phyloP scores from a whole-genome alignment of 148 eudicot species.

The Beta vulgaris region DNA sequence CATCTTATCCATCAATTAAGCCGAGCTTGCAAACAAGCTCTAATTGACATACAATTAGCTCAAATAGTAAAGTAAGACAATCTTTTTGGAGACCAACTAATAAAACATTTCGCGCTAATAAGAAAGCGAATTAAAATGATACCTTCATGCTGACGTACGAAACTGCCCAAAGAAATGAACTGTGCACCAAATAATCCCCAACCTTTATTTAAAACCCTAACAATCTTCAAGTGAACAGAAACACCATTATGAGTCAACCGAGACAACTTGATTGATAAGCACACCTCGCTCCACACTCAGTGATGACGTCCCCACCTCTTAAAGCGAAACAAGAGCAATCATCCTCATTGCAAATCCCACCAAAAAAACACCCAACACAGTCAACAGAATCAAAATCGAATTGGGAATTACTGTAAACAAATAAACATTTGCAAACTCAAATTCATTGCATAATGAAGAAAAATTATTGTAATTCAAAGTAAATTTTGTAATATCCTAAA shows the following conservation, averaged over 20 bases:
- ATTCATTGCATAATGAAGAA: too few relatives aligned
- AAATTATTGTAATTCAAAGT: too few relatives aligned
- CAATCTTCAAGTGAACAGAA: conserved; percentile 46
- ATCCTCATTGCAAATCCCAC: conserved; percentile 28
- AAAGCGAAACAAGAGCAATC: conserved; percentile 42
- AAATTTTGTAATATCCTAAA: too few relatives aligned
- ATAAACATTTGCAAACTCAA: too few relatives aligned
- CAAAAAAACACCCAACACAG: conserved; percentile 47
- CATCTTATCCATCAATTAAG: neutral
- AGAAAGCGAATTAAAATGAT: neutral
- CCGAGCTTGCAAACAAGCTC: neutral
- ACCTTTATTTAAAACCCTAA: conserved; percentile 49
- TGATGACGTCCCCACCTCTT: conserved; percentile 31
- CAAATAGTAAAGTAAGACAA: too few relatives aligned
- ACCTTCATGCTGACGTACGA: conserved; percentile 88
- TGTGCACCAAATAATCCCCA: conserved; percentile 71
- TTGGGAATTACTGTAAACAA: conserved; percentile 3
- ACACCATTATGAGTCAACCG: conserved; percentile 60
- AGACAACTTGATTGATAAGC: conserved; percentile 47
- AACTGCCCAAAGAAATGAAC: conserved; percentile 38
- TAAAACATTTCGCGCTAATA: neutral
- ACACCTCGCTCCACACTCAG: conserved; percentile 72
- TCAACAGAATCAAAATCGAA: neutral
- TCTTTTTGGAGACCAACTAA: neutral
- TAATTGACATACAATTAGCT: neutral